Evolutionary conservation across 495 filamentous ascomycete species (phyloP).

Genomic region (Immersiella caudata): DNA sequence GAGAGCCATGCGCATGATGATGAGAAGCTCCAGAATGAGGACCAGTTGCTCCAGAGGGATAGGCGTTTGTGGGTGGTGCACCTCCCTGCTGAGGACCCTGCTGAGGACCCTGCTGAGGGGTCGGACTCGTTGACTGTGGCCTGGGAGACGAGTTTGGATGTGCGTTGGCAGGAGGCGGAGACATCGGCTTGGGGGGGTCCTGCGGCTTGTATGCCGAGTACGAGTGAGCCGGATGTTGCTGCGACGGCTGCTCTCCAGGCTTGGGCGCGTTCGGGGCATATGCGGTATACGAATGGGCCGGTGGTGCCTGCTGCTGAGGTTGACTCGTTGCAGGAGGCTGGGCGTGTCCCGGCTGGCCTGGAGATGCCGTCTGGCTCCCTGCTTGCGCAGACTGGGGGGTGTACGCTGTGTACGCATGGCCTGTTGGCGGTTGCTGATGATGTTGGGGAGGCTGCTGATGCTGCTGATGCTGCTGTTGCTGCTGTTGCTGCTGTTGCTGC

Average conservation of each 20-base stretch:
- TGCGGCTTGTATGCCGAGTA: neutral
- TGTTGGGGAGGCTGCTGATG: neutral
- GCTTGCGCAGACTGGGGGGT: neutral
- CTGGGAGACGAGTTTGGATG: neutral
- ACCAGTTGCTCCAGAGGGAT: no score
- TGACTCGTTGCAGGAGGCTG: neutral
- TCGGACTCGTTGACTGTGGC: no score
- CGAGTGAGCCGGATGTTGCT: neutral
- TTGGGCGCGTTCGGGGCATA: neutral
- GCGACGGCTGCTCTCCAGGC: neutral
- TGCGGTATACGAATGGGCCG: neutral
- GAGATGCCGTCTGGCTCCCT: neutral
- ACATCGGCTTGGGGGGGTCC: neutral
- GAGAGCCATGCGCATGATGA: no score
- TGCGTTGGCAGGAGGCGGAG: neutral
- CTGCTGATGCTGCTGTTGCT: neutral
- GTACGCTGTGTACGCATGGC: neutral
- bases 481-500: neutral
- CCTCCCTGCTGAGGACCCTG: no score
- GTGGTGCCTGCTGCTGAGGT: neutral
- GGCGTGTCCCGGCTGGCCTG: neutral
- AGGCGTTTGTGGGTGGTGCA: no score
- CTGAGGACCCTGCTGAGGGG: no score
- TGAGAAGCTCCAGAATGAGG: no score
- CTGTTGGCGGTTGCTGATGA: neutral